These are phyloP conservation scores for Blastobotrys mokoenaii DNA, from an alignment of 805 yeast genomes.

Conservation along the genomic window DNA sequence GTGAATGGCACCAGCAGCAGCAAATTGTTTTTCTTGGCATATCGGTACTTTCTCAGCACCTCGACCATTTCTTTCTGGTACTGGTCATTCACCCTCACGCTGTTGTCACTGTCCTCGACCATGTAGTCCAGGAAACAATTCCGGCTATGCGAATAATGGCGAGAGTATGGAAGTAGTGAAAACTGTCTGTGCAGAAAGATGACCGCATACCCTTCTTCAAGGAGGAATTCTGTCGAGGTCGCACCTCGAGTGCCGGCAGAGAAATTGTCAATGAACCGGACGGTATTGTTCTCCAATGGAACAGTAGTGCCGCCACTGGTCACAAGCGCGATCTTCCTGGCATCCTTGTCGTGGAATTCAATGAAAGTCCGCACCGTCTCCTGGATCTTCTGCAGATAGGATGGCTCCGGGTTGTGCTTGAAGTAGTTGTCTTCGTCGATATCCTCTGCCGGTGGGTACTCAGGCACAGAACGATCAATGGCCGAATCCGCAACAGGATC, in stretches of 20 bases:
- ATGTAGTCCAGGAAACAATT: conserved; percentile 81
- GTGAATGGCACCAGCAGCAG: conserved; percentile 80
- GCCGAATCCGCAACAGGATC: conserved; percentile 65
- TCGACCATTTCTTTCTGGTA: conserved; percentile 54
- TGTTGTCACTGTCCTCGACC: conserved; percentile 41
- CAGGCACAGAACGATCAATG: conserved; percentile 68
- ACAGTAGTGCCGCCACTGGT: conserved; percentile 98
- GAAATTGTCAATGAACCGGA: conserved; percentile 91
- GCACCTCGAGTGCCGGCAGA: conserved; percentile 98
- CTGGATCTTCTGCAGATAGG: conserved; percentile 57
- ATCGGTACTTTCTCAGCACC: conserved; percentile 43
- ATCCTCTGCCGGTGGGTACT: conserved; percentile 63
- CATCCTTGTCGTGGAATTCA: conserved; percentile 37
- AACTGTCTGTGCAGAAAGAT: conserved; percentile 89
- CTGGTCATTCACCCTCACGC: conserved; percentile 51
- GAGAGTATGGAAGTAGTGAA: conserved; percentile 83
- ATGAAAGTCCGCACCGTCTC: conserved; percentile 54
- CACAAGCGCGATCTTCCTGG: conserved; percentile 60
- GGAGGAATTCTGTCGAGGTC: conserved; percentile 84
- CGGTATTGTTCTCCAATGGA: conserved; percentile 94
- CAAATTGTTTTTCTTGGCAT: conserved; percentile 42
- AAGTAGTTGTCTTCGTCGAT: conserved; percentile 74
- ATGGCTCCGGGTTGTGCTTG: conserved; percentile 61
- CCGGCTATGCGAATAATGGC: conserved; percentile 76
- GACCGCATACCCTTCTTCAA: conserved; percentile 83